Conservation (phyloP, 2,329 filamentous ascomycete genomes). For the Xylariaceae sp. region DNA sequence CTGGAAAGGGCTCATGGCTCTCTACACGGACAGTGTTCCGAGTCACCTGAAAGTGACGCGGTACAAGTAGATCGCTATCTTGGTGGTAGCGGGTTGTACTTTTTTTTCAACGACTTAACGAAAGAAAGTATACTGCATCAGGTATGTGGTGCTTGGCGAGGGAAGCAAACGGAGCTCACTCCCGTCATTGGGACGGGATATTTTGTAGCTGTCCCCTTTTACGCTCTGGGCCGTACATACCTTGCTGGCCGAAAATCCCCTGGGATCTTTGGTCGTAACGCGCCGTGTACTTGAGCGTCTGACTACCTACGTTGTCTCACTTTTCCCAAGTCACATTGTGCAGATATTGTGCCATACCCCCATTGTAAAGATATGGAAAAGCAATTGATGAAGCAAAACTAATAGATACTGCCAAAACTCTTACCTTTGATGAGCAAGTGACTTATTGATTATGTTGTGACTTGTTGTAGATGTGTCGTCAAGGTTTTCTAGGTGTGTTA, state of each 20-base stretch:
- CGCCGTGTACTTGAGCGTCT: neutral
- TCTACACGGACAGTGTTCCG: neutral
- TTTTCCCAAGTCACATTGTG: slow-evolving; percentile 9
- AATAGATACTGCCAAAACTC: slow-evolving; percentile 16
- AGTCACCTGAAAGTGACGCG: neutral
- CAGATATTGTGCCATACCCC: slow-evolving; percentile 16
- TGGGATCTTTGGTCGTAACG: neutral
- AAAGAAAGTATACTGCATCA: slow-evolving; percentile 6
- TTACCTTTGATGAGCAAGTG: neutral
- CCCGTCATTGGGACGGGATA: neutral
- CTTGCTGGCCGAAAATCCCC: neutral
- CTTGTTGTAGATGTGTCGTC: no score
- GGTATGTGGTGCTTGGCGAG: neutral
- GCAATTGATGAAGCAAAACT: slow-evolving; percentile 16
- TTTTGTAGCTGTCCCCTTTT: neutral
- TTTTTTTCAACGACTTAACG: neutral
- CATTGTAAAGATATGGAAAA: slow-evolving; percentile 23
- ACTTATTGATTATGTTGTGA: no score
- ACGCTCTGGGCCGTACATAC: neutral
- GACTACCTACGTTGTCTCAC: neutral
- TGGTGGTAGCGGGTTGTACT: neutral
- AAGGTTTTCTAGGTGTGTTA: no score
- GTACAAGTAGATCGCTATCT: slow-evolving; percentile 1
- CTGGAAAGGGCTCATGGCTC: neutral
- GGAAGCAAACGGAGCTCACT: neutral